Evolutionary conservation across 164 flowering plant species (phyloP).

Genomic region (Umbilicus rupestris): DNA sequence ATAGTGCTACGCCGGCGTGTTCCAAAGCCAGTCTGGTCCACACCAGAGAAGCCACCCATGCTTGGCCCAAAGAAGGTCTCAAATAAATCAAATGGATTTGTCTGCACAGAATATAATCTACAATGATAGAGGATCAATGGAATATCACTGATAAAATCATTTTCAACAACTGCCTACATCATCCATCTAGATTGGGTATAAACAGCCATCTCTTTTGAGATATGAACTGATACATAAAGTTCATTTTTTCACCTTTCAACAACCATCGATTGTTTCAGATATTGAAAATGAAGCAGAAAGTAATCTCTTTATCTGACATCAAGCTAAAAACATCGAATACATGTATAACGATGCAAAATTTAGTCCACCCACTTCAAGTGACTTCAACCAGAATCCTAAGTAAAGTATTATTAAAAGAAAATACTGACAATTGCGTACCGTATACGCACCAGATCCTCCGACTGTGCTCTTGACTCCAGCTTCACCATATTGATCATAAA

Average conservation of each 20-base stretch:
- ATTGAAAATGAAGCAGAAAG: background rate
- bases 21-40: conserved; percentile 67
- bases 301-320: background rate
- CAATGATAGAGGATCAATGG: background rate
- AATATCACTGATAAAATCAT: background rate
- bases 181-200: background rate
- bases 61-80: conserved; percentile 92
- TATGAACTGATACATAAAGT: background rate
- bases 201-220: background rate
- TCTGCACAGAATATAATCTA: conserved; percentile 26
- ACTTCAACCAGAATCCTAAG: background rate
- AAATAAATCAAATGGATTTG: conserved; percentile 96
- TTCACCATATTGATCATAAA: conserved; percentile 97
- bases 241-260: background rate
- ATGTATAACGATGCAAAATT: background rate
- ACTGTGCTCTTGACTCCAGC: conserved; percentile 86
- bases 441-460: conserved; percentile 74
- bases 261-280: background rate
- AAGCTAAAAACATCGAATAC: background rate
- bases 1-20: conserved; percentile 59
- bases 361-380: background rate
- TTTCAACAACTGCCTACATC: background rate
- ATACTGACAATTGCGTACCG: conserved; percentile 41
- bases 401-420: background rate
- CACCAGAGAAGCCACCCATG: conserved; percentile 78